Evolutionary conservation across 2,329 filamentous ascomycete genomes (phyloP), one percentile per base, ranked within the genome.

Genomic region (Furcasterigmium furcatum): DNA sequence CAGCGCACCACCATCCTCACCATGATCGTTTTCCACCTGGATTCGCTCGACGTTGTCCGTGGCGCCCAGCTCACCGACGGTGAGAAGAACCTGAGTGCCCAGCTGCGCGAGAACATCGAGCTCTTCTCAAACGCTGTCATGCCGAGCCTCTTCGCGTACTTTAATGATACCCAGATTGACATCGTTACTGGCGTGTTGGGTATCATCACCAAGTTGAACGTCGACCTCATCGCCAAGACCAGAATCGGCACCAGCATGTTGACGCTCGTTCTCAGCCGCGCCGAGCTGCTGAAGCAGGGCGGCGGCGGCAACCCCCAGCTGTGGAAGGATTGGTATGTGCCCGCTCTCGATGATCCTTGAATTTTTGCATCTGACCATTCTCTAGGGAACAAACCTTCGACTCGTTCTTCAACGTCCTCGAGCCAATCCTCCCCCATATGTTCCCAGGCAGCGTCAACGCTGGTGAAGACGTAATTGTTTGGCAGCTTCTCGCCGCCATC

Each of bases 401-500:
- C 56, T 77, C 80, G 21, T 80, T 99, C 48, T 99, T 99, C 67
- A 89, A 94, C 63, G 79, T 81, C 7, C 74, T 97, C 16, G 92
- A 97, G 65, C 88, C 88, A 2, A 84, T 85, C 7, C 78, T 97
- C 39, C 85, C 87, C 12, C 80, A 87, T 56, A 85, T 96, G 52
- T 99, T 99, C 80, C 91, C 92, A 0, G 88, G 87, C 18, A 87
- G 87, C n/a, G 88, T 95, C 59, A 91, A 89, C 53, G 85, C 88
- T 8, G 88, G 88, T 41, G 91, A 96, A 55, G 94, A 99, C 59
- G 86, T 96, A 60, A 95, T 97, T 60, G 90, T 97, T 32, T 99
- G 94, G 94, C 92, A 97, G 67, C 95, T 97, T 64, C 77, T 99
- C 53, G 94, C 94, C 9, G 91, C 92, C 12, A 90, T 96, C 67